Conservation (phyloP, 768 basidiomycete genomes). For the Phaeotremella skinneri region DNA sequence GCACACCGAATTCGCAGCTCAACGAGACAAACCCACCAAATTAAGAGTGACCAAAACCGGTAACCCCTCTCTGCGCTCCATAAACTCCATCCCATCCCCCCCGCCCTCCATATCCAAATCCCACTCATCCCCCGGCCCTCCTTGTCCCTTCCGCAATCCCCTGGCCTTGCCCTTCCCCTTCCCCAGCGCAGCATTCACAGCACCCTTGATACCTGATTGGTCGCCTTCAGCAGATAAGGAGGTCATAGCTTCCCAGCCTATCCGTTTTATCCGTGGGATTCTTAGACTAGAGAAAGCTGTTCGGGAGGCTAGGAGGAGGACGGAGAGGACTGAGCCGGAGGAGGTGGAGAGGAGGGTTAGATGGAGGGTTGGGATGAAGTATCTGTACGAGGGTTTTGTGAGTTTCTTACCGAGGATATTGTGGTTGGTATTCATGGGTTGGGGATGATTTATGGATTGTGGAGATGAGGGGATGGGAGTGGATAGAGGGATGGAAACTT, state of each 20-base stretch:
- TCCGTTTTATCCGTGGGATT: conserved; percentile 44
- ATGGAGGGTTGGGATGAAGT: conserved; percentile 48
- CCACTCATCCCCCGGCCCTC: conserved; percentile 45
- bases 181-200: conserved; percentile 34
- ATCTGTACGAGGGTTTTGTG: too few species aligned
- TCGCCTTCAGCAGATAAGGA: conserved; percentile 22
- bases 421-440: neutral
- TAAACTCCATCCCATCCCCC: conserved; percentile 30
- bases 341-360: conserved; percentile 44
- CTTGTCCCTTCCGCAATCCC: conserved; percentile 23
- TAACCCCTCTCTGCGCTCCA: conserved; percentile 32
- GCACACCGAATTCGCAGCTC: neutral
- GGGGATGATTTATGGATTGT: neutral
- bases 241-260: conserved; percentile 33
- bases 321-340: conserved; percentile 31
- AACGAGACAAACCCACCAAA: conserved; percentile 32
- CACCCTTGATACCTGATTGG: conserved; percentile 49
- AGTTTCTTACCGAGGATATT: neutral
- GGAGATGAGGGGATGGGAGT: neutral
- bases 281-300: conserved; percentile 43
- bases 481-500: conserved; percentile 4
- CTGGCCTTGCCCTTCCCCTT: conserved; percentile 28
- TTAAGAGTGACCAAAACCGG: conserved; percentile 47
- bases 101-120: conserved; percentile 44
- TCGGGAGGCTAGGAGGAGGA: conserved; percentile 43